Conservation (phyloP, 2,329 filamentous ascomycete species). For the Penicillium concentricum region DNA sequence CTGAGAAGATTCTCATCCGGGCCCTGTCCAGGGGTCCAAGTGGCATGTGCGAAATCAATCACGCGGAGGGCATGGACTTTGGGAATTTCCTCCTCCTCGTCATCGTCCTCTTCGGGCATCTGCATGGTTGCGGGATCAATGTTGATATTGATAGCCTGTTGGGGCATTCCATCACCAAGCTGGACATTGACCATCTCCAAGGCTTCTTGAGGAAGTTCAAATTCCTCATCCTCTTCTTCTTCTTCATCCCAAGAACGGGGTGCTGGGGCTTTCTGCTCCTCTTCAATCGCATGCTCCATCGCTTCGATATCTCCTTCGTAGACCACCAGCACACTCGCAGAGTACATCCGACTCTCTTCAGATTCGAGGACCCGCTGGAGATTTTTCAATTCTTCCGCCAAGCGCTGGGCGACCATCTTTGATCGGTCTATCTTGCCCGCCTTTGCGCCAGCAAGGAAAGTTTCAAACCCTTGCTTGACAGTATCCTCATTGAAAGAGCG, state of each 20-base stretch:
- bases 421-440: slow-evolving; percentile 44
- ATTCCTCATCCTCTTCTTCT: slow-evolving; percentile 30
- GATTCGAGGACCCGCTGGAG: slow-evolving; percentile 52
- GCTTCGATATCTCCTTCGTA: slow-evolving; percentile 64
- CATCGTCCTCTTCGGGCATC: slow-evolving; percentile 51
- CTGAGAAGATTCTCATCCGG: slow-evolving; percentile 79
- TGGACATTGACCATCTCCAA: slow-evolving; percentile 34
- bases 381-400: slow-evolving; percentile 43
- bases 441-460: slow-evolving; percentile 53
- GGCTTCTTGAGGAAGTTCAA: slow-evolving; percentile 31
- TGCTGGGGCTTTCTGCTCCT: slow-evolving; percentile 40
- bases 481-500: slow-evolving; percentile 57
- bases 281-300: slow-evolving; percentile 50
- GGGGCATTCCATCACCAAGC: slow-evolving; percentile 29
- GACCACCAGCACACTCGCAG: slow-evolving; percentile 62
- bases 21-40: slow-evolving; percentile 76
- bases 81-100: slow-evolving; percentile 57
- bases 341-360: slow-evolving; percentile 67
- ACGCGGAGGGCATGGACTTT: slow-evolving; percentile 78
- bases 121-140: slow-evolving; percentile 39
- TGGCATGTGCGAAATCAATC: slow-evolving; percentile 95
- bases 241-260: slow-evolving; percentile 28
- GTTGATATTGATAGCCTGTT: slow-evolving; percentile 36
- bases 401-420: slow-evolving; percentile 42
- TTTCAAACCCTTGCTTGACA: slow-evolving; percentile 57